These are phyloP conservation scores for Coix lacrymajobi DNA, from an alignment of 176 grass and related monocot species.

Conservation along the genomic window DNA sequence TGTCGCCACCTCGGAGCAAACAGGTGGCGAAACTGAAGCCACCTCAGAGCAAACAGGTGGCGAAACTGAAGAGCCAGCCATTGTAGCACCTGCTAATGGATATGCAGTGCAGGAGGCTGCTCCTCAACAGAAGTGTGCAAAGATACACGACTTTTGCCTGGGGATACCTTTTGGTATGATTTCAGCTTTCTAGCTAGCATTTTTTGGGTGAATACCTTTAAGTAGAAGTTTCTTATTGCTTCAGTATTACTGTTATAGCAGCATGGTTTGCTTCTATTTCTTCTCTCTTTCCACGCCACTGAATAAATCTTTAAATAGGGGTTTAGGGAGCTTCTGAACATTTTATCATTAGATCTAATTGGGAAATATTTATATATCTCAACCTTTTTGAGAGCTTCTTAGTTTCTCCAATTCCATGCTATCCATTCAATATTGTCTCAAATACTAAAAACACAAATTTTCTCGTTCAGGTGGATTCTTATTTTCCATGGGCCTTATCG, in stretches of 20 bases:
- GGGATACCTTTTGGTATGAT: slow-evolving; percentile 91
- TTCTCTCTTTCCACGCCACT: not conserved
- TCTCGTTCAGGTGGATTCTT: slow-evolving; percentile 58
- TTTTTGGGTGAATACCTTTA: not conserved
- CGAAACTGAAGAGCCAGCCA: slow-evolving; percentile 31
- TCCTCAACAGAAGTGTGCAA: slow-evolving; percentile 56
- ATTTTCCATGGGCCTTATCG: slow-evolving; percentile 66
- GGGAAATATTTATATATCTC: not conserved
- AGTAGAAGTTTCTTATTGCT: not conserved
- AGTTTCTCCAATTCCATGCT: not conserved
- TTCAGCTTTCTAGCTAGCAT: slow-evolving; percentile 1
- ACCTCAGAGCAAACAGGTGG: slow-evolving; percentile 38
- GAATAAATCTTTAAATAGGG: not conserved
- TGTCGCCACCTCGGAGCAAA: slow-evolving; percentile 26
- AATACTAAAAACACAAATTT: slow-evolving; percentile 3
- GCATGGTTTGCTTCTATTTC: slow-evolving; percentile 2
- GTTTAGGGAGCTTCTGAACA: not conserved
- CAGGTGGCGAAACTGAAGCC: slow-evolving; percentile 28
- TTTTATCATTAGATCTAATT: not conserved
- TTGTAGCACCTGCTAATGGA: slow-evolving; percentile 25
- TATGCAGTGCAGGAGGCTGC: slow-evolving; percentile 31
- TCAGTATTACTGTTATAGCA: not conserved
- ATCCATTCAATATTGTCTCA: not conserved
- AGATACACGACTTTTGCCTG: slow-evolving; percentile 93
- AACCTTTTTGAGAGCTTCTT: not conserved